Evolutionary conservation across 768 basidiomycete genomes (phyloP).

Genomic region (Leccinum rimulosum): DNA sequence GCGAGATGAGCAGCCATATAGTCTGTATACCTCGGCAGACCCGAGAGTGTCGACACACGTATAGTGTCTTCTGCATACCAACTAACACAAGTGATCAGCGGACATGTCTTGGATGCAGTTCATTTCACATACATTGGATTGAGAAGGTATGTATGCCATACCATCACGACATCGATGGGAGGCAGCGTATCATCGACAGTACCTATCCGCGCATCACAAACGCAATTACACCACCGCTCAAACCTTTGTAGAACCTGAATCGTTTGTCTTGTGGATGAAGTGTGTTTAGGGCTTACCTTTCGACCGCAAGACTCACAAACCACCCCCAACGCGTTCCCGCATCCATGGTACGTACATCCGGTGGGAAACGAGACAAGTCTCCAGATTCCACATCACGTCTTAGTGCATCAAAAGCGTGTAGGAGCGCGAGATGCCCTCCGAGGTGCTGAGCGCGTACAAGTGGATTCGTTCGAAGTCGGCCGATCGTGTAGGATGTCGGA

Average conservation of each 20-base stretch:
- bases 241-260: slow-evolving; percentile 23
- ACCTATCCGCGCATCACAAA: background rate
- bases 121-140: slow-evolving; percentile 28
- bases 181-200: slow-evolving; percentile 17
- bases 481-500: background rate
- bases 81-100: no score
- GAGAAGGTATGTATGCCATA: slow-evolving; percentile 37
- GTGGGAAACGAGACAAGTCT: slow-evolving; percentile 11
- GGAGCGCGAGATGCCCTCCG: slow-evolving; percentile 26
- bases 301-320: slow-evolving; percentile 36
- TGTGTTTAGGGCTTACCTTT: slow-evolving; percentile 20
- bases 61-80: no score
- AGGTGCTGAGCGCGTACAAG: slow-evolving; percentile 24
- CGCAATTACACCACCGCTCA: slow-evolving; percentile 28
- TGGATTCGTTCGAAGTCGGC: background rate
- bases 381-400: slow-evolving; percentile 17
- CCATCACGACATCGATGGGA: slow-evolving; percentile 37
- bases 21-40: no score
- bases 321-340: slow-evolving; percentile 31
- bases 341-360: slow-evolving; percentile 9
- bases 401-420: slow-evolving; percentile 27
- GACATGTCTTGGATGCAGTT: background rate
- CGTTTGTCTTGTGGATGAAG: background rate
- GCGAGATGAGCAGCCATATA: no score
- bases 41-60: background rate